Evolutionary conservation across 495 filamentous ascomycete species (phyloP).

Genomic region (Melanomma pulvis-pyrius): DNA sequence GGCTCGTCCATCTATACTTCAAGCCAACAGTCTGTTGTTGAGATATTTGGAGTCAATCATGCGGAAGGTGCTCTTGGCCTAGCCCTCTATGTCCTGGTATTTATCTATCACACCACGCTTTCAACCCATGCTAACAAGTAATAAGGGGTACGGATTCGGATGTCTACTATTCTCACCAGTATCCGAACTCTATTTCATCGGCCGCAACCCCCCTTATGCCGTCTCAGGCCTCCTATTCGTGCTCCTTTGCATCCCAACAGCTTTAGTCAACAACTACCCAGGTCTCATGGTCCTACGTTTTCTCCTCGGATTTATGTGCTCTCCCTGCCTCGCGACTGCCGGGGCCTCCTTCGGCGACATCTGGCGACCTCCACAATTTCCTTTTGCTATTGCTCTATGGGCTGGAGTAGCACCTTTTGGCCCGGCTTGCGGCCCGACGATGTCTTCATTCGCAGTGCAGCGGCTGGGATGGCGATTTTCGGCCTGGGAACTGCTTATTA

Average conservation of each 20-base stretch:
- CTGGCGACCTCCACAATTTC: constrained; percentile 8
- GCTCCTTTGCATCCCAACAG: constrained; percentile 38
- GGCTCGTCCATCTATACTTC: constrained; percentile 17
- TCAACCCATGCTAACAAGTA: background rate
- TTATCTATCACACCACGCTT: background rate
- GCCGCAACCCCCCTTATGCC: constrained; percentile 43
- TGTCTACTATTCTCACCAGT: constrained; percentile 41
- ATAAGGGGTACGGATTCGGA: constrained; percentile 45
- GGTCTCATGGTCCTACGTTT: constrained; percentile 43
- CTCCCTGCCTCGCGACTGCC: constrained; percentile 28
- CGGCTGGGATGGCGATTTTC: constrained; percentile 46
- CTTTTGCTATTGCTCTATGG: constrained; percentile 49
- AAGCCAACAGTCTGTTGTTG: constrained; percentile 31
- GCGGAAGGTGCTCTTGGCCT: constrained; percentile 43
- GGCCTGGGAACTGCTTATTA: constrained; percentile 49
- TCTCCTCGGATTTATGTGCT: constrained; percentile 26
- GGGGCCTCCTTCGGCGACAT: constrained; percentile 35
- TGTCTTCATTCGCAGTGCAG: constrained; percentile 61
- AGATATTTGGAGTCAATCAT: constrained; percentile 39
- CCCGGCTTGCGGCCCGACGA: constrained; percentile 56
- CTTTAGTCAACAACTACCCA: constrained; percentile 40
- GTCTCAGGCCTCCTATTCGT: constrained; percentile 40
- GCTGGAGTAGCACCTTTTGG: constrained; percentile 42
- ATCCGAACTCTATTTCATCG: constrained; percentile 39
- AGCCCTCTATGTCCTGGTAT: constrained; percentile 42